phyloP scores from a whole-genome alignment of 2,329 filamentous ascomycete species.

The Sporothrix pallida region DNA sequence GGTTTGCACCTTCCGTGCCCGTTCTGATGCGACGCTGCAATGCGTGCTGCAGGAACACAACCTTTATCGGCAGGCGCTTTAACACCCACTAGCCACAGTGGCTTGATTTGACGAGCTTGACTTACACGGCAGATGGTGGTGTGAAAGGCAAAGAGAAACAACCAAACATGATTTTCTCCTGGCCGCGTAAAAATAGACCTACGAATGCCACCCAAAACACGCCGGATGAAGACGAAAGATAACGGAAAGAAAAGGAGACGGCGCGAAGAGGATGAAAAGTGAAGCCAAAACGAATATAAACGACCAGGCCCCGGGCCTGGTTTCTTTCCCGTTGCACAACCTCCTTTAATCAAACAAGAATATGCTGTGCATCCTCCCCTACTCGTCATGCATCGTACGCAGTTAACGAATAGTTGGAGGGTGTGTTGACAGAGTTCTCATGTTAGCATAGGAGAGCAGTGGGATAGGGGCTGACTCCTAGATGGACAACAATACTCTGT shows the following conservation, averaged over 20 bases:
- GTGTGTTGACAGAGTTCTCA: neutral
- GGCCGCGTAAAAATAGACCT: slow-evolving; percentile 23
- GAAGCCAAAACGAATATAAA: neutral
- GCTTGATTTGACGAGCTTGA: neutral
- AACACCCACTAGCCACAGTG: slow-evolving; percentile 15
- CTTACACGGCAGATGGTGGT: neutral
- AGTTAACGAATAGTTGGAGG: too few relatives aligned
- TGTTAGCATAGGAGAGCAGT: neutral
- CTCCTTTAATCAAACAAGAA: slow-evolving; percentile 18
- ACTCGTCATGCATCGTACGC: neutral
- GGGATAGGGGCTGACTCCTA: neutral
- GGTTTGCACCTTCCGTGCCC: slow-evolving; percentile 5
- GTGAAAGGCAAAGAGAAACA: neutral
- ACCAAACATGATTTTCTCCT: slow-evolving; percentile 1
- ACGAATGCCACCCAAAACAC: slow-evolving; percentile 15
- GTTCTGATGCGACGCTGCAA: slow-evolving; percentile 21
- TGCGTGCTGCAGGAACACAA: slow-evolving; percentile 19
- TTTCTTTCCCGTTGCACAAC: neutral
- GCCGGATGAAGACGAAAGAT: neutral
- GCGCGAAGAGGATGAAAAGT: neutral
- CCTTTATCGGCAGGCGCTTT: neutral
- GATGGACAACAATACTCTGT: too few relatives aligned
- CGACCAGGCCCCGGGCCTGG: neutral
- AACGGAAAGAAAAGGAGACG: neutral
- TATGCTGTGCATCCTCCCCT: neutral